A percentile compares a stretch with the other conserved stretches of the same genome.
Evolutionary conservation across 108 stramenopile species (phyloP).

Genomic region (Cylindrotheca fusiformis): DNA sequence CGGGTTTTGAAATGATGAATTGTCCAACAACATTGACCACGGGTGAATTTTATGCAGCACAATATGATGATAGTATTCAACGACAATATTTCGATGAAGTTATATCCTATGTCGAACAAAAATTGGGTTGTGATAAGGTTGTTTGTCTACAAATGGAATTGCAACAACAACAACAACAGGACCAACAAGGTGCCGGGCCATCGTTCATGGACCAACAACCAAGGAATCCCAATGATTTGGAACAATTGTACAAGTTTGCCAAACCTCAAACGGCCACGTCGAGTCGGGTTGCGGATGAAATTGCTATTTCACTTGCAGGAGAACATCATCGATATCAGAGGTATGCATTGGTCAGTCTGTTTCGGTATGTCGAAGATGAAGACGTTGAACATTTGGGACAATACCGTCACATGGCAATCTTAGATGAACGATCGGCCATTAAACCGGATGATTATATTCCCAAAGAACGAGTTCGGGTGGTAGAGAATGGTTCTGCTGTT

Average conservation of each 20-base stretch:
- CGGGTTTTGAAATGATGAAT: slow-evolving; percentile 20
- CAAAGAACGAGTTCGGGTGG: neutral
- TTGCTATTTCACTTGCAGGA: slow-evolving; percentile 8
- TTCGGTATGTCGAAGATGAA: slow-evolving; percentile 13
- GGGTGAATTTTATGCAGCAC: slow-evolving; percentile 18
- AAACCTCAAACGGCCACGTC: slow-evolving; percentile 19
- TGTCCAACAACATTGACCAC: slow-evolving; percentile 8
- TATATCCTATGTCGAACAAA: slow-evolving; percentile 3
- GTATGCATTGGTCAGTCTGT: slow-evolving; percentile 19
- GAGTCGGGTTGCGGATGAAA: slow-evolving; percentile 2
- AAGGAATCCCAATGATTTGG: neutral
- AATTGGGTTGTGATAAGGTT: slow-evolving; percentile 26
- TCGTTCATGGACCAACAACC: slow-evolving; percentile 2
- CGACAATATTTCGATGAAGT: slow-evolving; percentile 15
- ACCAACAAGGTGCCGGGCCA: neutral
- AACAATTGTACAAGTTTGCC: slow-evolving; percentile 11
- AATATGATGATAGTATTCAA: slow-evolving; percentile 9
- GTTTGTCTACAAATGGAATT: slow-evolving; percentile 11
- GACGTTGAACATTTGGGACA: slow-evolving; percentile 3
- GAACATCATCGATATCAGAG: slow-evolving; percentile 6
- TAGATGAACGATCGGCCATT: slow-evolving; percentile 22
- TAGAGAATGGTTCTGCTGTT: neutral
- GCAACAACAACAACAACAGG: too few species aligned
- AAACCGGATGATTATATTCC: slow-evolving; percentile 19
- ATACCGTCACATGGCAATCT: slow-evolving; percentile 21